phyloP scores from a whole-genome alignment of 495 filamentous ascomycete species.

The Daldinia grandis region DNA sequence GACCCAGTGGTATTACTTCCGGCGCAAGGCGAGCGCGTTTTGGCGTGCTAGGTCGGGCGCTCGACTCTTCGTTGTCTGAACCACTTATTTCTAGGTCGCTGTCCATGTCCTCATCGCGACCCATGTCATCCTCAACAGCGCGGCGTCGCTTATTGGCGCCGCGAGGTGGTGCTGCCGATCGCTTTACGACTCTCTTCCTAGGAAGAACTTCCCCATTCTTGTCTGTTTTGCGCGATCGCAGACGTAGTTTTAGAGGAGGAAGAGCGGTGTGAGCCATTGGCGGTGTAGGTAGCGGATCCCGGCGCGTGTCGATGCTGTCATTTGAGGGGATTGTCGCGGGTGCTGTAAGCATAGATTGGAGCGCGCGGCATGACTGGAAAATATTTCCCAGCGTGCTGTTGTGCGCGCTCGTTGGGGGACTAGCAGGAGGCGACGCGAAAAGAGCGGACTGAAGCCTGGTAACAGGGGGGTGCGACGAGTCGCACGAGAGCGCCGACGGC shows the following conservation, averaged over 20 bases:
- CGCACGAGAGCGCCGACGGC: slow-evolving; percentile 75
- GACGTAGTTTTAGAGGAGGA: slow-evolving; percentile 56
- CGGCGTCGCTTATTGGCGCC: slow-evolving; percentile 71
- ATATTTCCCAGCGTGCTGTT: slow-evolving; percentile 65
- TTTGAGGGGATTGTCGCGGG: slow-evolving; percentile 53
- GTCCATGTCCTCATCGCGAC: slow-evolving; percentile 54
- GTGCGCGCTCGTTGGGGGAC: slow-evolving; percentile 66
- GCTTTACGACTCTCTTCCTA: slow-evolving; percentile 62
- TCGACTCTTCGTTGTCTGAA: slow-evolving; percentile 31
- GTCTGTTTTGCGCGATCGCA: slow-evolving; percentile 54
- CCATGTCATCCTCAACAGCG: slow-evolving; percentile 62
- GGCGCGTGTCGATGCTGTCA: slow-evolving; percentile 61
- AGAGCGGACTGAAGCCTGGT: slow-evolving; percentile 64
- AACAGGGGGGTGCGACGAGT: slow-evolving; percentile 62
- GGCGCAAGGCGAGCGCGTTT: slow-evolving; percentile 73
- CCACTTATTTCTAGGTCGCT: slow-evolving; percentile 46
- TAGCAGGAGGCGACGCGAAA: slow-evolving; percentile 69
- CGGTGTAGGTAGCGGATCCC: slow-evolving; percentile 55
- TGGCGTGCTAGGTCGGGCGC: slow-evolving; percentile 66
- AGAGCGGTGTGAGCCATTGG: slow-evolving; percentile 59
- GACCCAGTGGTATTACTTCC: slow-evolving; percentile 71
- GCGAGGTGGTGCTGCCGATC: slow-evolving; percentile 57
- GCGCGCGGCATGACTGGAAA: slow-evolving; percentile 72
- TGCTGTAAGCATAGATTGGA: slow-evolving; percentile 69
- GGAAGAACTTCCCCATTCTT: slow-evolving; percentile 40